Base-by-base conservation (phyloP, 768 basidiomycete species). In the Tremella yokohamensis region DNA sequence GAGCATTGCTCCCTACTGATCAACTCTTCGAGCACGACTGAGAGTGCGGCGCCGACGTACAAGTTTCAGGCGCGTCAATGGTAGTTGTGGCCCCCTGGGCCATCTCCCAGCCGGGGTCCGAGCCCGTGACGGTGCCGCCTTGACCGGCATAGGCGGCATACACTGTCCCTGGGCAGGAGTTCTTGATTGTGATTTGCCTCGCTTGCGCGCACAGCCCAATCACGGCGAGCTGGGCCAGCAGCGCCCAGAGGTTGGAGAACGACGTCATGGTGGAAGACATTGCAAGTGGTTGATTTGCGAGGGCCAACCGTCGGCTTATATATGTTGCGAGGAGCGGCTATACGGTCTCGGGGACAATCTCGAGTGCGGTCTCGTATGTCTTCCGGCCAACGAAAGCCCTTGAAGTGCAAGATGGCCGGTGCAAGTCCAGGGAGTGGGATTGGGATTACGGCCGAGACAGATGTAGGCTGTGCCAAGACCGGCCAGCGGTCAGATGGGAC, bases 1-100 rank as follows among this genome's bases (percentile, higher is more conserved):
- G 26, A 0, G 42, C 55, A 13, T 38, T 39, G 6, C 7, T 26
- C 61, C 61, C 65, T 66, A 45, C 25, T n/a, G 8, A 40, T 37
- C 42, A 56, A 18, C 13, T 6, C 39, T 4, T 3, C 25, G 11
- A 40, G 19, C 22, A 16, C 22, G 42, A 16, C n/a, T n/a, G 42
- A 18, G 6, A 8, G 15, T 16, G 4, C 6, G 4, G 15, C 8
- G 42, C 22, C 42, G 22, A 45, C 42, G n/a, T 15, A 45, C 42
- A 45, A 18, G n/a, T 22, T 16, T 45, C 42, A 4, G 42, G 42
- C 42, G 22, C 42, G 42, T 45, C 22, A n/a, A 45, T 18, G 42
- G 22, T 22, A 8, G 42, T 45, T 45, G 42, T 6, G 8, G 42
- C 42, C 42, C 42, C 42, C n/a, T 22, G n/a, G 6, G 42, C 42